Evolutionary conservation across 371 early-diverging fungal species (phyloP), one percentile per base, ranked within the genome.

Genomic region (Mortierella sp.): DNA sequence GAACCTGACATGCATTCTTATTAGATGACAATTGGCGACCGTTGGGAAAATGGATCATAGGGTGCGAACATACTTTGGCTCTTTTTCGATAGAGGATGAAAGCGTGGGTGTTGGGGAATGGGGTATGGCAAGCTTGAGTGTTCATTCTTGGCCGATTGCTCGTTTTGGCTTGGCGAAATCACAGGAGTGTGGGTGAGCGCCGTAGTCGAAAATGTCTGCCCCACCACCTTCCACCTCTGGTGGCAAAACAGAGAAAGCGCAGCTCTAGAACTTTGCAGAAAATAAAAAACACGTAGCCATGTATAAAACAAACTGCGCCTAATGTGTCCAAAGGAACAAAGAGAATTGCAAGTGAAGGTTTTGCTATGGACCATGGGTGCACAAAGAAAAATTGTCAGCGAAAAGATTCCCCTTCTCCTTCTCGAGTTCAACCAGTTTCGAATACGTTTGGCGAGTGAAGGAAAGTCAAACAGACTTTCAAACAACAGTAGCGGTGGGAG

Each of bases 291-390:
- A 60, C 7, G 6, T 16, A 32, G 16, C 18, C 5, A 51, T 51
- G 21, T 18, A 60, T 29, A 60, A 60, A 68, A 38, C 35, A 68
- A 68, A 68, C 68, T 68, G 68, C 68, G 68, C 68, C 68, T 41
- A 41, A 21, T 41, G 18, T 21, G 51, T 68, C 68, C 68, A 41
- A 38, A 41, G 41, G 60, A 32, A 32, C 16, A 60, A 60, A 60
- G 63, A 38, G 38, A 4, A 29, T 29, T 1, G 21, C 1, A 4
- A 49, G 18, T 16, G 21, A 51, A 51, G 14, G 5, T 32, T 35
- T 63, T 38, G 68, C 38, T 68, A 41, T 68, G 68, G 68, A 68
- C 41, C 43, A 68, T 68, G 68, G 68, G 68, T 68, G 41, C 41
- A 68, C 68, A 68, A 68, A 38, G 43, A 41, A 21, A 35, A 21